Percentiles rank a stretch among this genome's conserved stretches.
These are phyloP conservation scores for Citrus unshiu DNA, from an alignment of 345 rosid species.

Conservation along the genomic window DNA sequence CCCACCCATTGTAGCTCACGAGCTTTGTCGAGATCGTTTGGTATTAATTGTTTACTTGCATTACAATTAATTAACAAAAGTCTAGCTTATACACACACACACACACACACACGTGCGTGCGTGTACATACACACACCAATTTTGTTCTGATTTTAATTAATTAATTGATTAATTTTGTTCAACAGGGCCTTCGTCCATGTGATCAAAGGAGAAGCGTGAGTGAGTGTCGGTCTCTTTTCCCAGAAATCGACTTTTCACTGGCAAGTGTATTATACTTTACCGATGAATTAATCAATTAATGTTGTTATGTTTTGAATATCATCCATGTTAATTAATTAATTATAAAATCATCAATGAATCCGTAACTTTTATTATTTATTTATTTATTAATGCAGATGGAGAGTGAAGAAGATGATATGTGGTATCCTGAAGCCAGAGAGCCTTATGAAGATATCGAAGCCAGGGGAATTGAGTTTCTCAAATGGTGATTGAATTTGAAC, in stretches of 20 bases:
- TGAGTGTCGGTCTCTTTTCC: constrained; percentile 5
- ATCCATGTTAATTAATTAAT: too few relatives aligned
- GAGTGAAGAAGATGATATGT: constrained; percentile 54
- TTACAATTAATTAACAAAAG: too few relatives aligned
- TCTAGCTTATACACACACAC: accelerated
- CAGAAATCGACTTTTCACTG: not conserved
- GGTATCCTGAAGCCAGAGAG: constrained; percentile 56
- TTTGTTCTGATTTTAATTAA: too few relatives aligned
- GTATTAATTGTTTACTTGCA: constrained; percentile 20
- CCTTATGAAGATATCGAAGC: constrained; percentile 42
- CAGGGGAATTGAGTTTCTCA: constrained; percentile 53
- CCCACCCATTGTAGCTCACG: constrained; percentile 56
- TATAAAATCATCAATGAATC: too few relatives aligned
- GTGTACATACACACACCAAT: too few relatives aligned
- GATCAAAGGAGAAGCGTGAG: constrained; percentile 12
- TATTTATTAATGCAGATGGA: constrained; percentile 42
- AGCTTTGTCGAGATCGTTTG: constrained; percentile 67
- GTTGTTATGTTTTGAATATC: too few relatives aligned
- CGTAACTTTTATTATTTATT: too few relatives aligned
- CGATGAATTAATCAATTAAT: too few relatives aligned
- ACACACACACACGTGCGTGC: too few relatives aligned
- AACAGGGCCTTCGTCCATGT: constrained; percentile 7
- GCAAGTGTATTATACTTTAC: not conserved
- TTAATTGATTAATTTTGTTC: not conserved
- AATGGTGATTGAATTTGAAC: constrained; percentile 35